Evolutionary conservation across 2,329 filamentous ascomycete species (phyloP).

Genomic region (Madurella fahalii): DNA sequence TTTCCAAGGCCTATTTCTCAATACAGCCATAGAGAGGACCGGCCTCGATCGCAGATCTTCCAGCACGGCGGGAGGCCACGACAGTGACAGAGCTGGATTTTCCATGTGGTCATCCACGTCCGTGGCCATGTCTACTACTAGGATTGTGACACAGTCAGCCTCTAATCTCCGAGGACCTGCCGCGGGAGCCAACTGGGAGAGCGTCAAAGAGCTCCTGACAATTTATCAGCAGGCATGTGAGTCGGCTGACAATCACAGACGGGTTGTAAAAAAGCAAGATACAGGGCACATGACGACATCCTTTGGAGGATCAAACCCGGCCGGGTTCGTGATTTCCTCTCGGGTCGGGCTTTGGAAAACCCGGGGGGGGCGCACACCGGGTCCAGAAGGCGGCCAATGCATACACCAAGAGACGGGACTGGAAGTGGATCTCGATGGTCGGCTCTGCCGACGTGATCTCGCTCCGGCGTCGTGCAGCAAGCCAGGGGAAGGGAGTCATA

Average conservation of each 20-base stretch:
- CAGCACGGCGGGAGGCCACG: no score
- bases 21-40: no score
- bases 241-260: neutral
- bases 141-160: no score
- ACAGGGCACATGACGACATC: neutral
- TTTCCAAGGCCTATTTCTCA: neutral
- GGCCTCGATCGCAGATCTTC: no score
- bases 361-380: neutral
- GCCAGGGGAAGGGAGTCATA: neutral
- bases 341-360: neutral
- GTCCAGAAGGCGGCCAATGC: conserved; percentile 1
- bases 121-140: no score
- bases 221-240: neutral
- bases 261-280: neutral
- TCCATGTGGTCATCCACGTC: no score
- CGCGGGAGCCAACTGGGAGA: no score
- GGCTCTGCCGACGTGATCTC: neutral
- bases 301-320: no score
- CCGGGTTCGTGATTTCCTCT: no score
- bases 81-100: no score
- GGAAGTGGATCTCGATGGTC: neutral
- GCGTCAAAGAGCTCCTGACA: neutral
- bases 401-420: conserved; percentile 2
- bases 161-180: no score
- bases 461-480: neutral